Evolutionary conservation across 2,329 filamentous ascomycete genomes (phyloP).

Genomic region (Stemphylium lycopersici): DNA sequence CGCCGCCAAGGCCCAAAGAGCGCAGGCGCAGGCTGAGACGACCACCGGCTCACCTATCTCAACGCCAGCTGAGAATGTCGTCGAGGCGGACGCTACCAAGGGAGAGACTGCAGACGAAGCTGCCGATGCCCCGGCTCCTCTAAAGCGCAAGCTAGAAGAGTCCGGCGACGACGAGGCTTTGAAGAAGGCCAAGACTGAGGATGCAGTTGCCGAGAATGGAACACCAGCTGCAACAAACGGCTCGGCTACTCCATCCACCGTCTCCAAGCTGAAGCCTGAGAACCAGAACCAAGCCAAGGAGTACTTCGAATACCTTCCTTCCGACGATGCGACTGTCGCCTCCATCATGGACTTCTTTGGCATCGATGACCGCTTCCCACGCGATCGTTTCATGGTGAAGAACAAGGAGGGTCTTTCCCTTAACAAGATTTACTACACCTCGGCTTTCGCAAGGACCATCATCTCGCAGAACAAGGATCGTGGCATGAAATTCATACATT

Average conservation of each 20-base stretch:
- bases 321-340: conserved; percentile 75
- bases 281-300: conserved; percentile 70
- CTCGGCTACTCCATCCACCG: conserved; percentile 6
- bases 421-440: conserved; percentile 97
- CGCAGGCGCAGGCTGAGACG: conserved; percentile 22
- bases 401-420: conserved; percentile 87
- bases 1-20: conserved; percentile 31
- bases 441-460: conserved; percentile 81
- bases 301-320: conserved; percentile 87
- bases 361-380: conserved; percentile 81
- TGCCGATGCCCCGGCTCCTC: conserved; percentile 18
- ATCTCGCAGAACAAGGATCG: conserved; percentile 85
- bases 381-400: conserved; percentile 92
- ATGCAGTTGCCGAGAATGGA: conserved; percentile 19
- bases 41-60: conserved; percentile 27
- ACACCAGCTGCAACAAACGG: conserved; percentile 21
- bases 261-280: conserved; percentile 47
- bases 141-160: conserved; percentile 52
- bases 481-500: conserved; percentile 94
- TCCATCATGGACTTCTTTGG: conserved; percentile 85
- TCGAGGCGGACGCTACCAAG: conserved; percentile 31
- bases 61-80: conserved; percentile 34
- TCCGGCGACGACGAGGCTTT: conserved; percentile 30
- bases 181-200: conserved; percentile 47
- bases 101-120: conserved; percentile 16